Percentiles rank a stretch among this genome's conserved stretches.
Evolutionary conservation across 495 filamentous ascomycete species (phyloP).

Genomic region (Aspergillus cavernicola): DNA sequence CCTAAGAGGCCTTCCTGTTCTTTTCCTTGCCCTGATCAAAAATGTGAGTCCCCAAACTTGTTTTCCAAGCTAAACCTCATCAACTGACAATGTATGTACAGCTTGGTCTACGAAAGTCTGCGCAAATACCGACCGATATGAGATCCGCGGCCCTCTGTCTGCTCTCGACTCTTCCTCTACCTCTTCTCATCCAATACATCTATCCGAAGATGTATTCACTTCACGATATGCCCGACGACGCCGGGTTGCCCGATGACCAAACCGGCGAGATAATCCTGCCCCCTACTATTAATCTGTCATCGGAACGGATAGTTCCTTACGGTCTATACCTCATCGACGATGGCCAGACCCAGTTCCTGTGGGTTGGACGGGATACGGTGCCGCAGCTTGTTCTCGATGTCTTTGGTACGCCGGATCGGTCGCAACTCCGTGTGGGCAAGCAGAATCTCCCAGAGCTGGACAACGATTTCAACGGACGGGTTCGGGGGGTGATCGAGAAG

Average conservation of each 20-base stretch:
- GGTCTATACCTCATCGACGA: conserved; percentile 98
- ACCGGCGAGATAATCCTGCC: conserved; percentile 88
- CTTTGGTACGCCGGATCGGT: conserved; percentile 77
- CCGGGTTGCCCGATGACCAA: conserved; percentile 76
- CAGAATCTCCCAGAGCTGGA: conserved; percentile 78
- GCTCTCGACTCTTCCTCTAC: conserved; percentile 86
- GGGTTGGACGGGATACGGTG: conserved; percentile 91
- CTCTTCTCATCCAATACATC: conserved; percentile 93
- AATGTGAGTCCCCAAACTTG: conserved; percentile 54
- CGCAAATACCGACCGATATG: conserved; percentile 94
- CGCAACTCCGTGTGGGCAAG: conserved; percentile 87
- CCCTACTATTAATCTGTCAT: conserved; percentile 80
- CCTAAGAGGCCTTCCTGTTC: conserved; percentile 76
- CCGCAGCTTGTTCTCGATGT: conserved; percentile 86
- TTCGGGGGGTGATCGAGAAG: conserved; percentile 87
- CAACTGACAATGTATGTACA: conserved; percentile 31
- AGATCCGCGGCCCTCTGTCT: conserved; percentile 89
- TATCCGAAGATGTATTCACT: conserved; percentile 91
- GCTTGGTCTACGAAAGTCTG: conserved; percentile 90
- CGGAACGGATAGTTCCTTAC: conserved; percentile 80
- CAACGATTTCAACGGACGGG: conserved; percentile 92
- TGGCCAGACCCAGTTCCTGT: conserved; percentile 95
- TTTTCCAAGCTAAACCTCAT: conserved; percentile 6
- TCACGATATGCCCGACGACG: conserved; percentile 96
- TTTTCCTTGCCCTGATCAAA: conserved; percentile 94